A percentile compares a stretch with the other conserved stretches of the same genome.
Conservation (phyloP, 108 stramenopile genomes). For the Pseudonitzschia delicatissima region DNA sequence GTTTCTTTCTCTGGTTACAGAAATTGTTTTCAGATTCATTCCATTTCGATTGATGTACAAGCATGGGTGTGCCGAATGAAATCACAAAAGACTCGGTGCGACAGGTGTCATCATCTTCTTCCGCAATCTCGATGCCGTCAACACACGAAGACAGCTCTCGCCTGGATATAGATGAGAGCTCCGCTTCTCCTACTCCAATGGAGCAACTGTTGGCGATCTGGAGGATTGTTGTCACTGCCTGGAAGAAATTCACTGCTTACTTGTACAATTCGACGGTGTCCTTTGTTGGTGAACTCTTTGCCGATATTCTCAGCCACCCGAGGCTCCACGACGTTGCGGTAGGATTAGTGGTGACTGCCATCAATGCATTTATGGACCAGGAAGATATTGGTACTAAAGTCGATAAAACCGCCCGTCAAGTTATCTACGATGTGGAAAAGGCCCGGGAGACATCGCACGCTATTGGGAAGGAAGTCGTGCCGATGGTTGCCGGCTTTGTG, state of each 20-base stretch:
- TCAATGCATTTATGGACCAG: constrained; percentile 2
- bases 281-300: background rate
- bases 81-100: too few species aligned
- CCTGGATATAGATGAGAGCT: too few species aligned
- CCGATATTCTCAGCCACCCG: background rate
- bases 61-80: too few species aligned
- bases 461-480: background rate
- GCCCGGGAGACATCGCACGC: background rate
- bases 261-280: background rate
- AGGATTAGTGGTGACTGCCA: background rate
- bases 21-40: too few species aligned
- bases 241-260: background rate
- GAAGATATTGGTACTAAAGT: background rate
- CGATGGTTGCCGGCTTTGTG: background rate
- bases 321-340: background rate
- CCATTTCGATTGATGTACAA: too few species aligned
- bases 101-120: too few species aligned
- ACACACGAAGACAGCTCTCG: too few species aligned
- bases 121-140: too few species aligned
- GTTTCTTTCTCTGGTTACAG: too few species aligned
- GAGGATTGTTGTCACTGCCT: background rate
- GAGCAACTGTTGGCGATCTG: too few species aligned
- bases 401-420: background rate
- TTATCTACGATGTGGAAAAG: background rate
- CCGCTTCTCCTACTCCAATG: too few species aligned